Percentiles rank a stretch among this genome's conserved stretches.
These are phyloP conservation scores for Termitomyces eurrhizus DNA, from an alignment of 768 basidiomycete genomes.

Conservation along the genomic window DNA sequence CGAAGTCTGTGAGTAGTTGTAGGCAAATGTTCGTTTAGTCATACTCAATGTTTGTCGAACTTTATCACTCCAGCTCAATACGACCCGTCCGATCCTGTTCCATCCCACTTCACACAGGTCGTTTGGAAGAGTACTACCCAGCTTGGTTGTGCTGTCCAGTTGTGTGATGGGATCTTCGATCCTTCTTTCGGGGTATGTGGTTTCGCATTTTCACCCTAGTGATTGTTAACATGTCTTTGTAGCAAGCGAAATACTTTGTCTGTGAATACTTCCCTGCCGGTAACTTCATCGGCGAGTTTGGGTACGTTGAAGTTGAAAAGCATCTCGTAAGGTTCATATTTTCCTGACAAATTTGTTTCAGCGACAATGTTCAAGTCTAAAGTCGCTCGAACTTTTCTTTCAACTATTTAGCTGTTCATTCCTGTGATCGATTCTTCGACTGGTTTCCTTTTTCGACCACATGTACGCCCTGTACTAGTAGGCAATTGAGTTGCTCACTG, in stretches of 20 bases:
- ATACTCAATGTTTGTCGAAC: not conserved
- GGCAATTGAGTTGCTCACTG: not conserved
- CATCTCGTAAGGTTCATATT: not conserved
- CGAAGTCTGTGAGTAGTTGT: constrained; percentile 53
- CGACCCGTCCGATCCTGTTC: constrained; percentile 48
- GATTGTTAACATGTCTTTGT: constrained; percentile 10
- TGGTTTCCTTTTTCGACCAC: not conserved
- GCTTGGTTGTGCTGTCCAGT: constrained; percentile 58
- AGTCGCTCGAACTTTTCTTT: not conserved
- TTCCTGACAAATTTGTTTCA: constrained; percentile 14
- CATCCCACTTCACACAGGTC: constrained; percentile 73
- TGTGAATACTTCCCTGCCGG: constrained; percentile 68
- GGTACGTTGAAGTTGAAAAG: constrained; percentile 34
- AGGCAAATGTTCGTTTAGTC: not conserved
- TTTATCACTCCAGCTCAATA: constrained; percentile 41
- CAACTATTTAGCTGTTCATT: constrained; percentile 1
- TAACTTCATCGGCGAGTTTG: constrained; percentile 60
- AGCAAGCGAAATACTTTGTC: constrained; percentile 58
- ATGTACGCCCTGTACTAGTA: not conserved
- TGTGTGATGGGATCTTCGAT: constrained; percentile 59
- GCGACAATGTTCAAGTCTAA: constrained; percentile 44
- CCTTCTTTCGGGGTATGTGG: constrained; percentile 49
- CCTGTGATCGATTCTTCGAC: constrained; percentile 9
- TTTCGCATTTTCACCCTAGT: not conserved
- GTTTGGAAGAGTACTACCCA: constrained; percentile 69